phyloP scores from a whole-genome alignment of 352 stramenopile species.

The Globisporangium cederbergense region DNA sequence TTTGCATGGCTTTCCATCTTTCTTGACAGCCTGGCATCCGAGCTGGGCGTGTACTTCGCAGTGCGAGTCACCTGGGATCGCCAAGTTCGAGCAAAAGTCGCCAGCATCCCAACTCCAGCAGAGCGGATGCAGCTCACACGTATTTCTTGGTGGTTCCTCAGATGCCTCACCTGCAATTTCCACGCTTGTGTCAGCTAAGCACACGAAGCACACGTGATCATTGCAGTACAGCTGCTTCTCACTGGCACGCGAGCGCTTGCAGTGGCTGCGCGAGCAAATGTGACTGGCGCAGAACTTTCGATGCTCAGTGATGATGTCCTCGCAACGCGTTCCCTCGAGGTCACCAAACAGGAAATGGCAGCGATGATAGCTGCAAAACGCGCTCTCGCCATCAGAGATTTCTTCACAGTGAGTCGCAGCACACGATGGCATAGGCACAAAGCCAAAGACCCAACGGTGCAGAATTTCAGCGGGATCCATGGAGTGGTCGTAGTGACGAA shows the following conservation, averaged over 20 bases:
- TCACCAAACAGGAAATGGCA: conserved; percentile 15
- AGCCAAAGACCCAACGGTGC: conserved; percentile 53
- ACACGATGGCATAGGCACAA: conserved; percentile 43
- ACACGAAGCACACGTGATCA: conserved; percentile 62
- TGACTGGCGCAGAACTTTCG: conserved; percentile 40
- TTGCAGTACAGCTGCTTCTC: conserved; percentile 39
- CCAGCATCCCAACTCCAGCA: conserved; percentile 37
- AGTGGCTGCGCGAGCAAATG: conserved; percentile 35
- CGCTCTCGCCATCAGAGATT: conserved; percentile 26
- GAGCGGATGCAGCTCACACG: conserved; percentile 43
- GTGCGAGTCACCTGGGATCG: conserved; percentile 29
- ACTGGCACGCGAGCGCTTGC: conserved; percentile 30
- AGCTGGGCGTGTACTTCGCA: conserved; percentile 31
- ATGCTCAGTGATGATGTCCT: conserved; percentile 22
- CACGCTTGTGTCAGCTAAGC: conserved; percentile 21
- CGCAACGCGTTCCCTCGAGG: conserved; percentile 22
- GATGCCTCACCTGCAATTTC: conserved; percentile 21
- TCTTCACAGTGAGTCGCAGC: conserved; percentile 25
- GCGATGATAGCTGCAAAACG: conserved; percentile 25
- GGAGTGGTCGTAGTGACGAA: conserved; percentile 52
- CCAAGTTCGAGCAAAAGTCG: conserved; percentile 37
- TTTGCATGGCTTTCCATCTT: conserved; percentile 30
- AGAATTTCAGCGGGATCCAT: conserved; percentile 58
- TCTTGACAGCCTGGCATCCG: conserved; percentile 23
- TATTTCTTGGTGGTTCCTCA: conserved; percentile 48